Conservation (phyloP, 495 filamentous ascomycete species). For the Penicillium argentinense region DNA sequence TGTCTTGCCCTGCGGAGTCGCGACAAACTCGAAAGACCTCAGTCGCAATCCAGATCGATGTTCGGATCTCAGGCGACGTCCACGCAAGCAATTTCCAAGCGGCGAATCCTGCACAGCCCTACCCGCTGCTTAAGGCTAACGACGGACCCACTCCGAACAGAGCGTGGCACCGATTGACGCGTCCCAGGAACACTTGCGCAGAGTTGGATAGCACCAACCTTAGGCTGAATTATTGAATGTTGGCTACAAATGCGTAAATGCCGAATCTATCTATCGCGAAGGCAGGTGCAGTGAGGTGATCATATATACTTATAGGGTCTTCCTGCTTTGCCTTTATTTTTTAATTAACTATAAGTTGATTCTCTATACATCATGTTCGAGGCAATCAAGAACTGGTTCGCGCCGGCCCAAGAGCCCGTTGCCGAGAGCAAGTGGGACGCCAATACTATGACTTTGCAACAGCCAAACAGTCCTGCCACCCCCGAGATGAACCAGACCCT, state of each 20-base stretch:
- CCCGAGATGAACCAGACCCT: constrained; percentile 7
- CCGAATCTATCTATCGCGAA: no score
- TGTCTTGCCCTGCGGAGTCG: no score
- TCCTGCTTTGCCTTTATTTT: no score
- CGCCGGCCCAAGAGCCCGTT: constrained; percentile 1
- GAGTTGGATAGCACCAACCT: background rate
- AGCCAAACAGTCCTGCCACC: constrained; percentile 6
- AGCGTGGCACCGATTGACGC: constrained; percentile 12
- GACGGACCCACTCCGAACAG: constrained; percentile 1
- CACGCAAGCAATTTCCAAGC: constrained; percentile 8
- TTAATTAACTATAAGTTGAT: no score
- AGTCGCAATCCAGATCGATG: no score
- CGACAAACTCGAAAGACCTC: no score
- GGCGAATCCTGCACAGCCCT: constrained; percentile 9
- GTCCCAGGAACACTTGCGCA: constrained; percentile 2
- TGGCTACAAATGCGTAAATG: no score
- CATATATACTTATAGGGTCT: no score
- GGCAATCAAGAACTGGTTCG: constrained; percentile 6
- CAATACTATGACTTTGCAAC: constrained; percentile 10
- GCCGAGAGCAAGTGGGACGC: constrained; percentile 9
- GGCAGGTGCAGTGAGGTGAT: no score
- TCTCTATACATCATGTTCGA: constrained; percentile 5
- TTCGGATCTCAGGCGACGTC: background rate
- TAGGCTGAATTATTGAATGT: background rate
- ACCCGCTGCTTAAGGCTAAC: constrained; percentile 1